A percentile compares a stretch with the other conserved stretches of the same genome.
phyloP scores from a whole-genome alignment of 2,329 filamentous ascomycete species.

The Xylariomycetidae sp. region DNA sequence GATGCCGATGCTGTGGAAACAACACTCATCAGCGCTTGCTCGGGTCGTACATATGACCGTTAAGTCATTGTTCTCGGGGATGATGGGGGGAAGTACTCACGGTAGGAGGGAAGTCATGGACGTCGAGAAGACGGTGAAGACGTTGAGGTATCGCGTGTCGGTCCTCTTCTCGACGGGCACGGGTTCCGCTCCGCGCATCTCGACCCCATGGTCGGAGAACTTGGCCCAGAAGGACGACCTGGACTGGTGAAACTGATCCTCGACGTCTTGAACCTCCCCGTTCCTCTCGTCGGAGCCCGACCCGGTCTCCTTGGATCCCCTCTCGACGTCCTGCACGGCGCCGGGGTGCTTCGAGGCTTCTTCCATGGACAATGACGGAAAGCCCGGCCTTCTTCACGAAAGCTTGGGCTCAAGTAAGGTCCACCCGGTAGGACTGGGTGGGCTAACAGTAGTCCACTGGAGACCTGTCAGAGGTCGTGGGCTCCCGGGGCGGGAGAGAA shows the following conservation, averaged over 20 bases:
- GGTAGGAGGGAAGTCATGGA: slow-evolving; percentile 27
- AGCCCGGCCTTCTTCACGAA: too few relatives aligned
- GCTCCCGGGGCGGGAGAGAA: too few relatives aligned
- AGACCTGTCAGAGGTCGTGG: too few relatives aligned
- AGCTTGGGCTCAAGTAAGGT: too few relatives aligned
- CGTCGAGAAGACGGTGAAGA: slow-evolving; percentile 26
- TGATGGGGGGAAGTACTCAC: slow-evolving; percentile 20
- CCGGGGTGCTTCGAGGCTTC: slow-evolving; percentile 1
- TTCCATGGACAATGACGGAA: too few relatives aligned
- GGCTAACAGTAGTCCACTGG: too few relatives aligned
- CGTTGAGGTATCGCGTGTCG: slow-evolving; percentile 25
- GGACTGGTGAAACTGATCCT: slow-evolving; percentile 11
- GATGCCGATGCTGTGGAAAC: slow-evolving; percentile 12
- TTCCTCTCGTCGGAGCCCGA: slow-evolving; percentile 4
- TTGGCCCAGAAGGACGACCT: slow-evolving; percentile 12
- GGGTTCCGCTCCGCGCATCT: slow-evolving; percentile 25
- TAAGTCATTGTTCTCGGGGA: too few relatives aligned
- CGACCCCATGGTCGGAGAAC: slow-evolving; percentile 18
- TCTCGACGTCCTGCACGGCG: slow-evolving; percentile 8
- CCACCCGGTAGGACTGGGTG: too few relatives aligned
- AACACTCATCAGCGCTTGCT: too few relatives aligned
- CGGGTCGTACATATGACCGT: too few relatives aligned
- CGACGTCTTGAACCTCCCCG: slow-evolving; percentile 9
- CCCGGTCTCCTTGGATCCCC: slow-evolving; percentile 7
- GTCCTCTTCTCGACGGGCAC: slow-evolving; percentile 25